Evolutionary conservation across 2,329 filamentous ascomycete species (phyloP).

Genomic region (Xylaria sp.): DNA sequence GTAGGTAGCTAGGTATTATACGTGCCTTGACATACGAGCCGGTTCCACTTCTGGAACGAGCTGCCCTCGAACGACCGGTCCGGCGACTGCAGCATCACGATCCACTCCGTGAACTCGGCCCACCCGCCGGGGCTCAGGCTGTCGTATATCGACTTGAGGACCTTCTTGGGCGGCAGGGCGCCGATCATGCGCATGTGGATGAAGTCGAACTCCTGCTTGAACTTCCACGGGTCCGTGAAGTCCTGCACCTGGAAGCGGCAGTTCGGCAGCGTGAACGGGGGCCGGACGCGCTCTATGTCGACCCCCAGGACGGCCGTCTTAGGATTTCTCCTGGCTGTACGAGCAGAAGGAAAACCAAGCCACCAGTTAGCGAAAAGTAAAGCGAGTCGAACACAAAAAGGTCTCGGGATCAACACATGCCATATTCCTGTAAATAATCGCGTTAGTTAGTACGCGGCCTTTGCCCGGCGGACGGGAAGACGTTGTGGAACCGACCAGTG

Average conservation of each 20-base stretch:
- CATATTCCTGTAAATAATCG: constrained; percentile 1
- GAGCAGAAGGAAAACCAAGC: no score
- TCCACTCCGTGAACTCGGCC: constrained; percentile 41
- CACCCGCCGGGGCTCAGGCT: constrained; percentile 39
- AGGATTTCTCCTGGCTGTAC: constrained; percentile 32
- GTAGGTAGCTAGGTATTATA: no score
- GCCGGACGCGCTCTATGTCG: constrained; percentile 33
- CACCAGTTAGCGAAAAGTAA: not conserved
- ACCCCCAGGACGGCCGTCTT: constrained; percentile 33
- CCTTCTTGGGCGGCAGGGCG: constrained; percentile 27
- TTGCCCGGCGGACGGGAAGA: no score
- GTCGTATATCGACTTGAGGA: constrained; percentile 35
- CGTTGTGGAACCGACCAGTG: constrained; percentile 26
- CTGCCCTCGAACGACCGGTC: constrained; percentile 36
- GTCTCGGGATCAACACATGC: not conserved
- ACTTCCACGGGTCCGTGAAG: constrained; percentile 31
- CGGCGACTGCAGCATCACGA: constrained; percentile 36
- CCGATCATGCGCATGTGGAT: constrained; percentile 38
- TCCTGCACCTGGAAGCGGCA: constrained; percentile 34
- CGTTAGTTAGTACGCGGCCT: no score
- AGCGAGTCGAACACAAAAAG: not conserved
- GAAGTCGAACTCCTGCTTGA: constrained; percentile 33
- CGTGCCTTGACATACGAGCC: constrained; percentile 27
- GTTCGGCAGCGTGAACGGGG: constrained; percentile 31
- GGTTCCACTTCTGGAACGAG: constrained; percentile 37